These are phyloP conservation scores for Camellia sinensis DNA, from an alignment of 148 eudicot species.

Conservation along the genomic window DNA sequence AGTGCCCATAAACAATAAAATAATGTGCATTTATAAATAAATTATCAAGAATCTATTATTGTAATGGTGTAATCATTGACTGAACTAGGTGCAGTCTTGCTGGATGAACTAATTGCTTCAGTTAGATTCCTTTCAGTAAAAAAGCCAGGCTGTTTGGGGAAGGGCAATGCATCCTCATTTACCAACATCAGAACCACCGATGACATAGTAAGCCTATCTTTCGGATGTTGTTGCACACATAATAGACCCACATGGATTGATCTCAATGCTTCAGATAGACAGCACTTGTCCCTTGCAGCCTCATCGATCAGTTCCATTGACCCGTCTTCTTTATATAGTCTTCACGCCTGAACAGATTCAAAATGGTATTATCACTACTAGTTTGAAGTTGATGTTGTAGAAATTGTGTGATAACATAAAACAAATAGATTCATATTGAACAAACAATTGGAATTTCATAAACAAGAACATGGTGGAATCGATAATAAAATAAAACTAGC, in stretches of 20 bases:
- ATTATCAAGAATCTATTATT: background rate
- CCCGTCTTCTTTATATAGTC: slow-evolving; percentile 17
- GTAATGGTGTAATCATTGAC: background rate
- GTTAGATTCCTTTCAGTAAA: slow-evolving; percentile 1
- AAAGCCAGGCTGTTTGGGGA: slow-evolving; percentile 19
- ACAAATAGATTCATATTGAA: no score
- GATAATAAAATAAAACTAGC: no score
- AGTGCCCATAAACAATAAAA: no score
- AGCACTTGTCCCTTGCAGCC: background rate
- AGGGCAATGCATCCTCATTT: slow-evolving; percentile 7
- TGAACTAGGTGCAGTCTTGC: slow-evolving; percentile 1
- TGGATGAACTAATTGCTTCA: background rate
- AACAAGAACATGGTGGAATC: no score
- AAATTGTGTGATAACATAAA: no score
- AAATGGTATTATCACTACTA: no score
- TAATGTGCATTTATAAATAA: no score
- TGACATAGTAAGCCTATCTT: slow-evolving; percentile 18
- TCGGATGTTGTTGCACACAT: slow-evolving; percentile 14
- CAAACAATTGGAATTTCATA: no score
- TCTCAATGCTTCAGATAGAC: slow-evolving; percentile 4
- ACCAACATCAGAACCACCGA: slow-evolving; percentile 23
- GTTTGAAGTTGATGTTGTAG: no score
- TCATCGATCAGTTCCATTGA: slow-evolving; percentile 15
- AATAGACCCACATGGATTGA: slow-evolving; percentile 21
- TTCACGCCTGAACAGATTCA: slow-evolving; percentile 24